Evolutionary conservation across 106 monocot species (phyloP).

Genomic region (Vanilla planifolia): DNA sequence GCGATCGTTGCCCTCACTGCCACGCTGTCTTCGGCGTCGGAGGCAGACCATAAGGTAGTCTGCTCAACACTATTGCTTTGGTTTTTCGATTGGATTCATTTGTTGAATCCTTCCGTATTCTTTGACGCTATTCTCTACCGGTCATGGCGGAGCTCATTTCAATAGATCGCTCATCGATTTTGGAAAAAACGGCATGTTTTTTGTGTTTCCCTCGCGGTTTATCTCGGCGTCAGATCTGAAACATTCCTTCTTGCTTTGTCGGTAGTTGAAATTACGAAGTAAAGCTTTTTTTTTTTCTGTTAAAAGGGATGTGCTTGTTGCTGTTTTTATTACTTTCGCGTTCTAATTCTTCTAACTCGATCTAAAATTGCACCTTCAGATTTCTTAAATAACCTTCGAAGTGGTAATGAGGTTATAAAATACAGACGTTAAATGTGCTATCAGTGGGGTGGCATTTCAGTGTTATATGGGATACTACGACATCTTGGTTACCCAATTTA

Average conservation of each 20-base stretch:
- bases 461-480: no score
- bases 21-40: conserved; percentile 16
- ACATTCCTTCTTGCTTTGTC: background rate
- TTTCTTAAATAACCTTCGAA: no score
- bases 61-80: background rate
- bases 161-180: background rate
- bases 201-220: background rate
- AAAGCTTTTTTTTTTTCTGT: no score
- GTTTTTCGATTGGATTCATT: background rate
- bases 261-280: background rate
- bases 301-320: background rate
- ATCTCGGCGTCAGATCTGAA: background rate
- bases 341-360: background rate
- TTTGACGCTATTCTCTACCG: background rate
- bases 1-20: conserved; percentile 21
- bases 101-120: background rate
- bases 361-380: background rate
- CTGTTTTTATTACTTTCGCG: background rate
- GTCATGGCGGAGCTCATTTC: background rate
- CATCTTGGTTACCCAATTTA: no score
- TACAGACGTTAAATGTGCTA: no score
- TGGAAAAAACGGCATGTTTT: background rate
- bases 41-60: conserved; percentile 24
- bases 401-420: no score
- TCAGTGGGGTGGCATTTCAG: no score